These are phyloP conservation scores for Globisporangium yorkense DNA, from an alignment of 352 stramenopile species.

Conservation along the genomic window DNA sequence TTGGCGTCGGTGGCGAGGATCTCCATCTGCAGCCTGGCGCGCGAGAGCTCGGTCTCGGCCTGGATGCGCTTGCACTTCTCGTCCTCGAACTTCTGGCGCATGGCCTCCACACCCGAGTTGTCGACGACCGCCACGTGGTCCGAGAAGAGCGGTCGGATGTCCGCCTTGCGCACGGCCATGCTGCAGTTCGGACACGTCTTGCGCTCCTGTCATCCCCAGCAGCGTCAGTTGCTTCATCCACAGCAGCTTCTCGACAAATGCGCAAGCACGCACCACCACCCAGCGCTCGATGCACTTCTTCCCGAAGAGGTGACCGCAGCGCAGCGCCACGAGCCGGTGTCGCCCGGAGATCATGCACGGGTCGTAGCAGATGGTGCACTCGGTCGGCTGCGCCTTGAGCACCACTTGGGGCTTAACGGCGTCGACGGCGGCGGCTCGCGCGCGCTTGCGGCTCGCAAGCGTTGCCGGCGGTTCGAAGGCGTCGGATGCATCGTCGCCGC, in stretches of 20 bases:
- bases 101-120: slow-evolving; percentile 55
- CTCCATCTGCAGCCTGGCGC: slow-evolving; percentile 33
- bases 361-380: slow-evolving; percentile 78
- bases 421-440: not conserved
- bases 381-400: slow-evolving; percentile 43
- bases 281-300: slow-evolving; percentile 76
- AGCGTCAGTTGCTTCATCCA: not conserved
- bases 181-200: slow-evolving; percentile 63
- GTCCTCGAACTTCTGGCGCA: slow-evolving; percentile 48
- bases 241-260: not conserved
- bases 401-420: slow-evolving; percentile 12
- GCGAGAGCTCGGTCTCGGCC: slow-evolving; percentile 40
- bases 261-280: slow-evolving; percentile 20
- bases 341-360: slow-evolving; percentile 44
- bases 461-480: not conserved
- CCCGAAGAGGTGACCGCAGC: slow-evolving; percentile 72
- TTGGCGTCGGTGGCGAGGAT: slow-evolving; percentile 17
- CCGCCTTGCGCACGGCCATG: slow-evolving; percentile 27
- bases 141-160: slow-evolving; percentile 59
- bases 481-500: not conserved
- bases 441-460: not conserved
- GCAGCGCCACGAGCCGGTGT: slow-evolving; percentile 64
- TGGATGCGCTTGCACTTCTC: slow-evolving; percentile 37
- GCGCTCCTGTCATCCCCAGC: not conserved
- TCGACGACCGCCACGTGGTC: slow-evolving; percentile 76